Base-by-base conservation (phyloP, 176 grass and related monocot species). In the Triticum monococcum region DNA sequence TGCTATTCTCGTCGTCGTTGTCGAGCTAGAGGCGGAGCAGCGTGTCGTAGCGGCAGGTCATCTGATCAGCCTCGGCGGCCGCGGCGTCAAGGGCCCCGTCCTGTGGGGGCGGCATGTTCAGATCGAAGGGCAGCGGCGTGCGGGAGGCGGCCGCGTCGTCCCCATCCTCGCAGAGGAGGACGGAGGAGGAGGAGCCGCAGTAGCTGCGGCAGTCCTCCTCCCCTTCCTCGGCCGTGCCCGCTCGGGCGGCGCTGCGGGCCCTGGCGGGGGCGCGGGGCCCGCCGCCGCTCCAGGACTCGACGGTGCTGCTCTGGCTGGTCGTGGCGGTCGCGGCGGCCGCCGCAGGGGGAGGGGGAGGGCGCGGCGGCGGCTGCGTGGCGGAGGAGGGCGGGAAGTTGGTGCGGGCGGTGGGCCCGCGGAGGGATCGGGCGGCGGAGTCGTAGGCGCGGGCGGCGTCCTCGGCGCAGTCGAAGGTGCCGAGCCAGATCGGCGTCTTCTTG, bases 291-390 rank as follows among this genome's bases (percentile, higher is more conserved):
- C 93, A 80, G 45, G 94, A 97, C 60, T 97, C 94, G 12, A 97
- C 92, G 26, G 94, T 97, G 92, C 94, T 97, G 75, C 92, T 97
- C 59, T 87, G 94, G 87, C 94, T 94, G n/a, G 91, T 92, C 10
- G 94, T 90, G 65, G 83, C 91, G 30, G 93, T 26, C 0, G 85
- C 57, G 7, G 54, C 40, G 40, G 69, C 20, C 1, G 57, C 18
- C 12, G n/a, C 5, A 4, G 38, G 14, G 4, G 38, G 3, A 9
- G 76, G 67, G 45, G 70, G 35, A 0, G 4, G 41, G 24, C 12
- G 9, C n/a, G 68, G 78, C 64, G 72, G 84, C 28, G 87, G 79
- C 20, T 64, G 18, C 22, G 85, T 12, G 7, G 71, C 10, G 7
- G 75, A n/a, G 80, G 79, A 33, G 20, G 33, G 48, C 8, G 90